Evolutionary conservation across 73 alveolate species (phyloP).

Genomic region (Diophrys sp.): DNA sequence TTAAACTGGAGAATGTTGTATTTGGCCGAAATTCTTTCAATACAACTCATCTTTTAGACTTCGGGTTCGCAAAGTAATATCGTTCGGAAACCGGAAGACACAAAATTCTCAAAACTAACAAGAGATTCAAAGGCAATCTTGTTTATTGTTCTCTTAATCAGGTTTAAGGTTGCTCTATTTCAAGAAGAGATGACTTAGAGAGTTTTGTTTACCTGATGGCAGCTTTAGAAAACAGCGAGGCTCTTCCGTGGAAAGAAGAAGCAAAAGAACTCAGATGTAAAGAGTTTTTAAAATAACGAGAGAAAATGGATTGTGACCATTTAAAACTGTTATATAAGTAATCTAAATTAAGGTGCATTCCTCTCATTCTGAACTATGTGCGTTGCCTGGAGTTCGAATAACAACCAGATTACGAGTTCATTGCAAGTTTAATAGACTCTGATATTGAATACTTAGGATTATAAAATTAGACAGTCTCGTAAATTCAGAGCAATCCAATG

Average conservation of each 20-base stretch:
- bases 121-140: constrained; percentile 29
- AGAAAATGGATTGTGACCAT: not conserved
- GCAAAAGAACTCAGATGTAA: not conserved
- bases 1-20: constrained; percentile 44
- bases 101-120: constrained; percentile 9
- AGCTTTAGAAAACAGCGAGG: not conserved
- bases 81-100: constrained; percentile 14
- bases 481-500: no score
- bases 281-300: not conserved
- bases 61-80: constrained; percentile 25
- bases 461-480: no score
- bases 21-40: constrained; percentile 27
- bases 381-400: not conserved
- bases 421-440: no score
- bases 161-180: constrained; percentile 23
- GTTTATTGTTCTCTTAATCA: constrained; percentile 30
- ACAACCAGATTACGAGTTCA: not conserved
- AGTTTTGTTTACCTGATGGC: not conserved
- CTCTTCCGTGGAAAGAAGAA: not conserved
- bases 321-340: no score
- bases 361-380: not conserved
- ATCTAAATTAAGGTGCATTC: not conserved
- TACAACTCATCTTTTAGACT: constrained; percentile 30
- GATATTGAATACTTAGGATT: no score
- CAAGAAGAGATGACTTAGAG: constrained; percentile 52